Evolutionary conservation across 2,329 filamentous ascomycete genomes (phyloP), one percentile per base, ranked within the genome.

Genomic region (Pseudocercospora musae): DNA sequence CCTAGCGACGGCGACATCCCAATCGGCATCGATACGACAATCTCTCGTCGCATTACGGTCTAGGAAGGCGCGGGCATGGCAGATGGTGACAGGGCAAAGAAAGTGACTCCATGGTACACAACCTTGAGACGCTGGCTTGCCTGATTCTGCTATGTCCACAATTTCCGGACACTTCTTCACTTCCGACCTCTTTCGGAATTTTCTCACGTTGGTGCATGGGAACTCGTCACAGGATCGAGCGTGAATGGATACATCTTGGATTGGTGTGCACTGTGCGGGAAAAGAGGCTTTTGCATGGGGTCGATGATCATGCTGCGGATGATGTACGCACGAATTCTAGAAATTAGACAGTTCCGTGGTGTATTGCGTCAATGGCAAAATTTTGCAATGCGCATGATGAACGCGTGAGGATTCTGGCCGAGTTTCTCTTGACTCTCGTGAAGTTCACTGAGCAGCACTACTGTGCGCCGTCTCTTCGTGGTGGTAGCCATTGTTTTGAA

Each of bases 41-140:
- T 48, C 13, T 48, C 21, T 52, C 44, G 44, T 44, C 33, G 59
- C 53, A 40, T 60, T 21, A 62, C 60, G n/a, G 62, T 60, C 64
- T 69, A 65, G 62, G 65, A 66, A 64, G 20, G 44, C 65, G 65
- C 53, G 64, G 65, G 64, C 57, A 59, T 57, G 49, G 63, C 64
- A 63, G 65, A 62, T 54, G 49, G 40, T 61, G 57, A 59, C 42
- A 37, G 18, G 50, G 48, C 18, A 23, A 40, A 40, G 33, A 50
- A 33, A 18, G 48, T 21, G 25, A 63, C 66, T 52, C 63, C 66
- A 23, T 68, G 67, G 66, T 69, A 63, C 29, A 40, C 54, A 46
- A 69, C 62, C 40, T 65, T 65, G 56, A 61, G 58, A 58, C 63
- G 62, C 21, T 68, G 67, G 67, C 62, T 69, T 37, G 55, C 57